phyloP scores from a whole-genome alignment of 768 basidiomycete species.

The Tylopilus rubrobrunneus region DNA sequence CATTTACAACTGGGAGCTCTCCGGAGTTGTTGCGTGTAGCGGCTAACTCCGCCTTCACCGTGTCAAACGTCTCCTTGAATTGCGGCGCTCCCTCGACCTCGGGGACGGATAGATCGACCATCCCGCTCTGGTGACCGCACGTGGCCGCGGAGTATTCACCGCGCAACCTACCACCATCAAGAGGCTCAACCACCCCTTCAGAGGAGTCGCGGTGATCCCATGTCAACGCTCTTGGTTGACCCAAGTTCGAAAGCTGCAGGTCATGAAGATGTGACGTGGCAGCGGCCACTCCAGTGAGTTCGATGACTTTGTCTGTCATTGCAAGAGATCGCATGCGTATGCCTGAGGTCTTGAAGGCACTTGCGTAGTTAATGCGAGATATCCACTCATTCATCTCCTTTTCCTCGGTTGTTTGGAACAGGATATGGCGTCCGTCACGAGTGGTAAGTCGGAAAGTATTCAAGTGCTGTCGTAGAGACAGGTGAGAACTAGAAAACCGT shows the following conservation, averaged over 20 bases:
- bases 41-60: constrained; percentile 82
- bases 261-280: constrained; percentile 81
- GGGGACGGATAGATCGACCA: constrained; percentile 40
- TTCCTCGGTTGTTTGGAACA: constrained; percentile 70
- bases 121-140: constrained; percentile 16
- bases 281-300: constrained; percentile 80
- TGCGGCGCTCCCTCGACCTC: constrained; percentile 61
- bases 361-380: constrained; percentile 88
- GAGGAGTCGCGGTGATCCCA: constrained; percentile 43
- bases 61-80: constrained; percentile 79
- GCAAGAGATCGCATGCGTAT: constrained; percentile 74
- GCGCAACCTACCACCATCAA: constrained; percentile 20
- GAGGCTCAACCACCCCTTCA: constrained; percentile 36
- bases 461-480: constrained; percentile 38
- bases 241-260: constrained; percentile 37
- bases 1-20: constrained; percentile 19
- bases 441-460: constrained; percentile 77
- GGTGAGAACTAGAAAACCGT: constrained; percentile 2
- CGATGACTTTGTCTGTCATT: constrained; percentile 66
- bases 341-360: constrained; percentile 82
- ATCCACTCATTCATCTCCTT: constrained; percentile 88
- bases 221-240: constrained; percentile 23
- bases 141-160: constrained; percentile 30
- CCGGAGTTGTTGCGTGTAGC: constrained; percentile 39
- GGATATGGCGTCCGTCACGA: constrained; percentile 73